Base-by-base conservation (phyloP, 1,284 basidiomycete species). In the Macrocybe sp. region DNA sequence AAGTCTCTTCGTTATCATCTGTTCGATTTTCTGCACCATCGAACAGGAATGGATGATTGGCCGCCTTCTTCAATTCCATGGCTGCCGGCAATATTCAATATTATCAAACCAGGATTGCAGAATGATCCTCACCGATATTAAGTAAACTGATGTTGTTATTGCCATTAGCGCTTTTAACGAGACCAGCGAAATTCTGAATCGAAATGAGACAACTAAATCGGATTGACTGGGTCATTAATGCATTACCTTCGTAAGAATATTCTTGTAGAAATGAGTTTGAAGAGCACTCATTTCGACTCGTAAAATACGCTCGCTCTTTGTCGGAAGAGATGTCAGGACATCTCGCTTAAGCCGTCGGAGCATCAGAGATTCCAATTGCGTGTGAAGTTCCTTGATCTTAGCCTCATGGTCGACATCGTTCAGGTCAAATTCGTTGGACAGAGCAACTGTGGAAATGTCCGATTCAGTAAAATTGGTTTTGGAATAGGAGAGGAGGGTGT, bases 231-330 rank as follows among this genome's bases (percentile, higher is more conserved):
- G 57, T 69, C 29, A 4, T 22, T 22, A 22, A 22, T 22, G 22
- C 22, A 22, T 22, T 51, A 88, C 90, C 81, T 91, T 95, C 29
- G 96, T 97, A 56, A 99, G 74, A 60, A 99, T 99, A 64, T 98
- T 98, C 77, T 98, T 98, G 76, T 99, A 99, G 68, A 96, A 97
- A 64, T 95, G 92, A 14, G 94, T 97, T 69, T 99, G 97, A 65
- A 99, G 81, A 46, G 90, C 83, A 59, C 88, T 92, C 96, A 99
- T 97, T 73, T 99, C 97, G 35, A 99, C 95, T 12, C 97, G 86
- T 49, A 99, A 75, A 57, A 99, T 99, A 43, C 93, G 89, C 70
- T 99, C 97, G 62, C 93, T 96, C 80, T 99, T 99, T 30, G 94
- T 95, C 2, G 97, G 97, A 45, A 99, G 73, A 49, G 91, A 92